These are phyloP conservation scores for Rhodotorula babjevae DNA, from an alignment of 768 basidiomycete genomes.

Conservation along the genomic window DNA sequence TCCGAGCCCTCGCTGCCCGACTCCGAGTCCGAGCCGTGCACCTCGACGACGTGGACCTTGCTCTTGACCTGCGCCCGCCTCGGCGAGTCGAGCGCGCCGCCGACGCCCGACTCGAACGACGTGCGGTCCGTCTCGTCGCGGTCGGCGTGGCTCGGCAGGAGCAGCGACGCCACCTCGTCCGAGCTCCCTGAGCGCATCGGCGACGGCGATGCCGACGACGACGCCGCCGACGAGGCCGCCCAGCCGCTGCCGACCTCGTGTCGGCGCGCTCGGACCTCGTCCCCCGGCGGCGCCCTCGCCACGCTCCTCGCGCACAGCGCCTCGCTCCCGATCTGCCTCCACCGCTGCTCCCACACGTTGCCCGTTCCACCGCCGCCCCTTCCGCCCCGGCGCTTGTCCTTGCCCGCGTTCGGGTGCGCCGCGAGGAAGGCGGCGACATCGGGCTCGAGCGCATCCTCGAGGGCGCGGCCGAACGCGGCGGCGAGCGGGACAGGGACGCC, in stretches of 20 bases:
- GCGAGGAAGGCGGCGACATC: neutral
- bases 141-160: neutral
- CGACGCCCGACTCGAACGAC: neutral
- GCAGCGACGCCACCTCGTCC: too few relatives aligned
- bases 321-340: neutral
- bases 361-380: too few relatives aligned
- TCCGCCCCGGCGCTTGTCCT: neutral
- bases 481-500: slow-evolving; percentile 19
- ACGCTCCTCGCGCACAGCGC: neutral
- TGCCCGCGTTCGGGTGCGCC: too few relatives aligned
- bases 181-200: too few relatives aligned
- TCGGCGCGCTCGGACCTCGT: too few relatives aligned
- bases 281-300: too few relatives aligned
- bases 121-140: neutral
- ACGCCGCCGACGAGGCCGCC: neutral
- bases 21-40: neutral
- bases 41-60: neutral
- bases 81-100: neutral
- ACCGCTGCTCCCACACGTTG: neutral
- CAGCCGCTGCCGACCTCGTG: neutral
- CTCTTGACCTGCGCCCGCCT: neutral
- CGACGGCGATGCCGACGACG: too few relatives aligned
- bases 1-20: neutral
- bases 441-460: neutral
- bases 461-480: slow-evolving; percentile 5